Percentiles rank a stretch among this genome's conserved stretches.
phyloP scores from a whole-genome alignment of 257 asterid species.

The Forsythia viridissima region DNA sequence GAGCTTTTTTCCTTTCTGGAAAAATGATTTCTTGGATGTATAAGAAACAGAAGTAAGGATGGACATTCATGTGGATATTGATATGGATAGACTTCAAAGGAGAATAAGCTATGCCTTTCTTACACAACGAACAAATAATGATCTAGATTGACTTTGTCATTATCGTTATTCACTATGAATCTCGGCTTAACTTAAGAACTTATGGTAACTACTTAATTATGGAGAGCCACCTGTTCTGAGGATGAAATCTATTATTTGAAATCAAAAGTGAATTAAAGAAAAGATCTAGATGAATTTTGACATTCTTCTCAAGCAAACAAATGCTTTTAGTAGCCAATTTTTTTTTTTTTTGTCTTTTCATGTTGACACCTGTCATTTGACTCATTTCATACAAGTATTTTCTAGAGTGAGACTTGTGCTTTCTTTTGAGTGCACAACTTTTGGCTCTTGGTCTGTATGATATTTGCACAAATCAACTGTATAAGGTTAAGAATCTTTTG shows the following conservation, averaged over 20 bases:
- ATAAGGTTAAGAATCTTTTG: not conserved
- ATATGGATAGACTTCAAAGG: not conserved
- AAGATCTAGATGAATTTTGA: not conserved
- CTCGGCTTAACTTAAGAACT: not conserved
- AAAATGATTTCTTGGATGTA: not conserved
- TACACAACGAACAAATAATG: not conserved
- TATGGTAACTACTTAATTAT: not conserved
- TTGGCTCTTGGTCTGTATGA: not conserved
- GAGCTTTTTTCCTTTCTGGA: not conserved
- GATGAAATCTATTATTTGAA: too few relatives aligned
- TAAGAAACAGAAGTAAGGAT: not conserved
- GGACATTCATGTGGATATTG: not conserved
- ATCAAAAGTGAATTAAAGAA: not conserved
- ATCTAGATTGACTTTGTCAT: not conserved
- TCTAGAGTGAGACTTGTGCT: not conserved
- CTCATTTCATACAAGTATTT: not conserved
- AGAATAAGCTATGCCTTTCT: not conserved
- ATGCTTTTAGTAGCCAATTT: not conserved
- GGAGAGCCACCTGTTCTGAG: not conserved
- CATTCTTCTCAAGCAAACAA: not conserved
- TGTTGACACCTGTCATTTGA: not conserved
- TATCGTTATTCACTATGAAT: not conserved
- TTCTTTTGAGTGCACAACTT: not conserved
- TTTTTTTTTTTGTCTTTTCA: not conserved
- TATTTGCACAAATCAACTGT: not conserved